Evolutionary conservation across 176 grass and related monocot species (phyloP).

Genomic region (Musa troglodytarum): DNA sequence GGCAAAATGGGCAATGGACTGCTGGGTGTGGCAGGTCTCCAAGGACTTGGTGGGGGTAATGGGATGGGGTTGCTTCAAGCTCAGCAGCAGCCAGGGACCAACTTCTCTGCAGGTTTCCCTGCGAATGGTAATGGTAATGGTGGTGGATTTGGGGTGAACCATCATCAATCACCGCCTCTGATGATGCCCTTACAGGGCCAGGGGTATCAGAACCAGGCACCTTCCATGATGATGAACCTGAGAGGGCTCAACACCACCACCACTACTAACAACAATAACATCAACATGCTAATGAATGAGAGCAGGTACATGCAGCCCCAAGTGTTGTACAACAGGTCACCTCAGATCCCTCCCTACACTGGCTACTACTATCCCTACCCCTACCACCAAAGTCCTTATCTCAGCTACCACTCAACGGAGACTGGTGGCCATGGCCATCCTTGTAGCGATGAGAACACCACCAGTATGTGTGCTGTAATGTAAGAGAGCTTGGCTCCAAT

Average conservation of each 20-base stretch:
- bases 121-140: constrained; percentile 5
- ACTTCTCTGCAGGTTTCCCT: neutral
- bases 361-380: constrained; percentile 58
- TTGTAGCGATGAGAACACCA: constrained; percentile 4
- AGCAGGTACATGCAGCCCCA: constrained; percentile 48
- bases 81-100: neutral
- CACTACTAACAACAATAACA: neutral
- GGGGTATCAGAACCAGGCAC: neutral
- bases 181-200: constrained; percentile 43
- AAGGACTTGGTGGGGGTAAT: constrained; percentile 12
- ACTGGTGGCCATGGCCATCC: constrained; percentile 45
- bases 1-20: neutral
- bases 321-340: constrained; percentile 93
- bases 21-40: constrained; percentile 31
- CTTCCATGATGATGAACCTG: constrained; percentile 52
- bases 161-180: constrained; percentile 25
- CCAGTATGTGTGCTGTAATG: constrained; percentile 81
- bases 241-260: constrained; percentile 11
- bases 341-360: constrained; percentile 84
- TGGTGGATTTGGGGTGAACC: constrained; percentile 40
- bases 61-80: too few relatives aligned
- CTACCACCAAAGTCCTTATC: constrained; percentile 6
- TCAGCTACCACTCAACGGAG: constrained; percentile 33
- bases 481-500: constrained; percentile 19
- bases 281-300: constrained; percentile 64